Percentiles rank a stretch among this genome's conserved stretches.
Evolutionary conservation across 805 yeast genomes (phyloP).

Genomic region (Metschnikowia picachoensis): DNA sequence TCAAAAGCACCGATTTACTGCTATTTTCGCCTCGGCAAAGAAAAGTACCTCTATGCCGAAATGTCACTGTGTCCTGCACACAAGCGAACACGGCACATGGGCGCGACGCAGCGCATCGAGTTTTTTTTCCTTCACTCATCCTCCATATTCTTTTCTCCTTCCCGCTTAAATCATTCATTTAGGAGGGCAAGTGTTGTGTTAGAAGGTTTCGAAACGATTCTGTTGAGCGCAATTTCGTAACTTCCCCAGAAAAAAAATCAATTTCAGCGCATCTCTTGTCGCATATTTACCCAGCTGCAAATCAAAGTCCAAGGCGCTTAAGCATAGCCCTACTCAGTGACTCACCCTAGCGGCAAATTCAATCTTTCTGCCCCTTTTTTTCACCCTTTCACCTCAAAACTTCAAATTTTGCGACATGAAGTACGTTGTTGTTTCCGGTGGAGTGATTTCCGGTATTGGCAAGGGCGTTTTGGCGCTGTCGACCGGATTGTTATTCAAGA

Average conservation of each 20-base stretch:
- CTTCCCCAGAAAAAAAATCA: too few species aligned
- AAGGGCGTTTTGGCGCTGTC: slow-evolving; percentile 98
- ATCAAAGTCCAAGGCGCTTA: too few species aligned
- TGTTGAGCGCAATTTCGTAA: too few species aligned
- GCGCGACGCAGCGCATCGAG: slow-evolving; percentile 9
- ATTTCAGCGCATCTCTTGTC: too few species aligned
- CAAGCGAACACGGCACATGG: background rate
- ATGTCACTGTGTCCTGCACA: slow-evolving; percentile 1
- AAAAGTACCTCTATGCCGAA: too few species aligned
- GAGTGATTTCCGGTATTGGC: slow-evolving; percentile 99
- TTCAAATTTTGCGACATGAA: slow-evolving; percentile 52
- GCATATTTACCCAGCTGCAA: too few species aligned
- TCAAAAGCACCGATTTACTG: too few species aligned
- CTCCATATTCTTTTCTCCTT: slow-evolving; percentile 27
- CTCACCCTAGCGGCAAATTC: background rate
- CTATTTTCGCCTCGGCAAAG: too few species aligned
- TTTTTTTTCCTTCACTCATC: slow-evolving; percentile 2
- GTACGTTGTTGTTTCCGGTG: slow-evolving; percentile 99
- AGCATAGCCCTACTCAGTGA: too few species aligned
- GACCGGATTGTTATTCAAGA: slow-evolving; percentile 90
- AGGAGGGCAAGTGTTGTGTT: slow-evolving; percentile 37
- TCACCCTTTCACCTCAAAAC: background rate
- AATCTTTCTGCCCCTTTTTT: background rate
- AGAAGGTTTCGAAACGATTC: background rate
- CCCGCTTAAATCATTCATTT: slow-evolving; percentile 43